Base-by-base conservation (phyloP, 2,329 filamentous ascomycete genomes). In the Scytalidium sp. region DNA sequence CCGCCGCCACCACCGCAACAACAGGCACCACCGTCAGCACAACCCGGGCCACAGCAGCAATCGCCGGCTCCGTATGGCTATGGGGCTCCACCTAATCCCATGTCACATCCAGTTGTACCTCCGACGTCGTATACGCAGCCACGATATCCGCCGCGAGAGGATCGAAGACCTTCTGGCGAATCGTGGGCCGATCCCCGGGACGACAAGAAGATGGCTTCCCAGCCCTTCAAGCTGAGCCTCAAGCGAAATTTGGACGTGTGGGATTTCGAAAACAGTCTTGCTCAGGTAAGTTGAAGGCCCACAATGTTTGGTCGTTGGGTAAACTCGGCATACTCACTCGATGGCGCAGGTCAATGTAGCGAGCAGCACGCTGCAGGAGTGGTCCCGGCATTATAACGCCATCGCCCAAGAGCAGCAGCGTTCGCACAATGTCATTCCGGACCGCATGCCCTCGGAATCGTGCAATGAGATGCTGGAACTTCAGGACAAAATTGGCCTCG, bases 391-490 rank as follows among this genome's bases (percentile, higher is more conserved):
- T 19, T 80, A 78, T 55, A 68, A 74, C 29, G 70, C 73, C 48
- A 71, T 74, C 41, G 70, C 77, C 36, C 74, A 78, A 52, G 71
- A 78, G 39, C 73, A 72, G 39, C 74, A 76, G 51, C 71, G 75
- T 27, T 69, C 70, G 19, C 72, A 51, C 66, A 61, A 51, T 42
- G 67, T 72, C 36, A 67, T 72, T 2, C 70, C 74, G 10, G 72
- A 73, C 29, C 73, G 74, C 1, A 70, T 79, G 57, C 76, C 77
- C 3, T 47, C 79, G 15, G 67, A 74, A 22, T 75, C 78, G 42
- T 70, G 79, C 19, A 74, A 80, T 40, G 74, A 78, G 8, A 75
- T 81, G 72, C 63, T 79, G 32, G 65, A 67, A 49, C 71, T 77
- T 48, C 67, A 70, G 20, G 67, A 71, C 13, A 60, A 56, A 49